phyloP scores from a whole-genome alignment of 73 alveolate species.

The Tetrahymena elliotti region DNA sequence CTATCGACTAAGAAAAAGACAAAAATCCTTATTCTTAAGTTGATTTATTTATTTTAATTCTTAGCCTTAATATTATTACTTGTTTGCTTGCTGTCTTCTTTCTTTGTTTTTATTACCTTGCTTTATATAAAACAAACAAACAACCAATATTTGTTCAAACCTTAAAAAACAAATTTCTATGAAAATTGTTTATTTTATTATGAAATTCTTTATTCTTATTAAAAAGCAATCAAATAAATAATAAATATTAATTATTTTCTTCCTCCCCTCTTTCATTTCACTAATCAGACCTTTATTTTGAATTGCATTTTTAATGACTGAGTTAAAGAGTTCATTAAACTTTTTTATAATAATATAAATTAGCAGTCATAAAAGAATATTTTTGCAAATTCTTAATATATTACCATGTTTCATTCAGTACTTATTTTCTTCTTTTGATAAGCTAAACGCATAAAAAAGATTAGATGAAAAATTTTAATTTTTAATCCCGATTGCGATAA shows the following conservation, averaged over 20 bases:
- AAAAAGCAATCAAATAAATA: not conserved
- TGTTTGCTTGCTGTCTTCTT: not conserved
- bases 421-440: not conserved
- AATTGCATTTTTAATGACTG: not conserved
- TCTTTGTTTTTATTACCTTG: not conserved
- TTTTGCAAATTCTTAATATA: not conserved
- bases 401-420: not conserved
- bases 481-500: not conserved
- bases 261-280: conserved; percentile 2
- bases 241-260: not conserved
- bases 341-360: not conserved
- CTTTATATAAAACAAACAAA: not conserved
- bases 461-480: not conserved
- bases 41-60: not conserved
- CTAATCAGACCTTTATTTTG: not conserved
- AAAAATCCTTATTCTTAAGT: not conserved
- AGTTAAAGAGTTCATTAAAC: not conserved
- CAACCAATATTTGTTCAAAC: not conserved
- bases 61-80: not conserved
- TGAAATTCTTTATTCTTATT: not conserved
- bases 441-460: not conserved
- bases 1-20: not conserved
- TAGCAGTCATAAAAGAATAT: not conserved
- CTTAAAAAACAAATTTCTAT: not conserved
- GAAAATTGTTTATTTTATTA: not conserved